Percentiles rank a stretch among this genome's conserved stretches.
Evolutionary conservation across 2,329 filamentous ascomycete genomes (phyloP).

Genomic region (Penicillium hesseltinei): DNA sequence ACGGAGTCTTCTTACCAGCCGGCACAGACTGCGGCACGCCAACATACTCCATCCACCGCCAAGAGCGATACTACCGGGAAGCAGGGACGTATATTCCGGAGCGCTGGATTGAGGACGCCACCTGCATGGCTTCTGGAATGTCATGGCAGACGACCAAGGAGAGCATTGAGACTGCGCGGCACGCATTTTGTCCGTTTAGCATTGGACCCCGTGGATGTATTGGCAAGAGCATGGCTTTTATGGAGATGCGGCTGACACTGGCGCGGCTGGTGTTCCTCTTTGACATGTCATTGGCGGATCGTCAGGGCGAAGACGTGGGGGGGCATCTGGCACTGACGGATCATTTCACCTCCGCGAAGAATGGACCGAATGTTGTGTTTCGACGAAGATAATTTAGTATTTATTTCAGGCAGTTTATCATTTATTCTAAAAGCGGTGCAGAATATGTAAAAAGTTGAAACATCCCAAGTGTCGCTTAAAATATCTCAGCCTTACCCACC

Average conservation of each 20-base stretch:
- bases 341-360: conserved; percentile 40
- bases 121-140: conserved; percentile 36
- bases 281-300: conserved; percentile 39
- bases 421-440: neutral
- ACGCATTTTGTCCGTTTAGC: conserved; percentile 66
- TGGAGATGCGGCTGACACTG: conserved; percentile 43
- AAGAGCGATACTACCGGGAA: conserved; percentile 60
- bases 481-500: conserved; percentile 3
- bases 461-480: neutral
- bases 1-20: conserved; percentile 41
- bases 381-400: neutral
- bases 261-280: conserved; percentile 41
- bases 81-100: conserved; percentile 62
- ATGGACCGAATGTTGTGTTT: conserved; percentile 37
- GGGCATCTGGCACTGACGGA: conserved; percentile 39
- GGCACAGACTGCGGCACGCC: conserved; percentile 64
- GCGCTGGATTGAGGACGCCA: conserved; percentile 60
- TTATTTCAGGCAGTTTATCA: neutral
- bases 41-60: conserved; percentile 68
- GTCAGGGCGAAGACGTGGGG: conserved; percentile 33
- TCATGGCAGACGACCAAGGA: conserved; percentile 48
- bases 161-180: conserved; percentile 55
- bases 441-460: neutral
- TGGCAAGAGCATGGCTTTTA: conserved; percentile 45
- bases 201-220: conserved; percentile 45